Evolutionary conservation across 768 basidiomycete species (phyloP).

Genomic region (Scleroderma citrinum): DNA sequence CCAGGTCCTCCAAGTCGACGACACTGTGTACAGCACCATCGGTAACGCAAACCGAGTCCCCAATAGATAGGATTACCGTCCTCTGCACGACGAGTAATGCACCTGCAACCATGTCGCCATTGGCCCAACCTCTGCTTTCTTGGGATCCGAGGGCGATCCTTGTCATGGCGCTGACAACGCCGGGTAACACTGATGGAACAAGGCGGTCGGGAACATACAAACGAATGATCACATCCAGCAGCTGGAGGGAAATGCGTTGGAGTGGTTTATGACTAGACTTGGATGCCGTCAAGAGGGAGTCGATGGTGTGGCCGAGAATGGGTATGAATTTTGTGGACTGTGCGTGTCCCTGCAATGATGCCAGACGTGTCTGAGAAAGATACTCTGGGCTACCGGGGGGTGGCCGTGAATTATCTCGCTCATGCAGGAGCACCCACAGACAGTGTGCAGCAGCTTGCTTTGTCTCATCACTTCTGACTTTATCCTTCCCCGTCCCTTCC

Average conservation of each 20-base stretch:
- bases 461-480: conserved; percentile 74
- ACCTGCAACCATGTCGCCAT: conserved; percentile 58
- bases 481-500: conserved; percentile 62
- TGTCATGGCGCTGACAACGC: conserved; percentile 71
- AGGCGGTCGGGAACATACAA: conserved; percentile 47
- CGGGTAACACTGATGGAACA: conserved; percentile 71
- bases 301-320: conserved; percentile 77
- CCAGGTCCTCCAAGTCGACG: conserved; percentile 61
- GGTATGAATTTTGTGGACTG: conserved; percentile 55
- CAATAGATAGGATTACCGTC: conserved; percentile 51
- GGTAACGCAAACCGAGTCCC: conserved; percentile 59
- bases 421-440: conserved; percentile 55
- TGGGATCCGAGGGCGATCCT: conserved; percentile 58
- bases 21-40: conserved; percentile 53
- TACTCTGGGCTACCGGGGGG: conserved; percentile 21
- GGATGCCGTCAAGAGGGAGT: conserved; percentile 58
- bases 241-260: conserved; percentile 56
- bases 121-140: conserved; percentile 60
- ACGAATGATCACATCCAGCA: conserved; percentile 48
- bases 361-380: conserved; percentile 26
- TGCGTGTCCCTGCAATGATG: conserved; percentile 35
- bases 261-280: conserved; percentile 54
- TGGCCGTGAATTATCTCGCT: conserved; percentile 39
- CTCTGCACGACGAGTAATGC: conserved; percentile 53
- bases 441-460: conserved; percentile 69